A percentile compares a stretch with the other conserved stretches of the same genome.
Evolutionary conservation across 805 yeast species (phyloP).

Genomic region (Kodamaea restingae): DNA sequence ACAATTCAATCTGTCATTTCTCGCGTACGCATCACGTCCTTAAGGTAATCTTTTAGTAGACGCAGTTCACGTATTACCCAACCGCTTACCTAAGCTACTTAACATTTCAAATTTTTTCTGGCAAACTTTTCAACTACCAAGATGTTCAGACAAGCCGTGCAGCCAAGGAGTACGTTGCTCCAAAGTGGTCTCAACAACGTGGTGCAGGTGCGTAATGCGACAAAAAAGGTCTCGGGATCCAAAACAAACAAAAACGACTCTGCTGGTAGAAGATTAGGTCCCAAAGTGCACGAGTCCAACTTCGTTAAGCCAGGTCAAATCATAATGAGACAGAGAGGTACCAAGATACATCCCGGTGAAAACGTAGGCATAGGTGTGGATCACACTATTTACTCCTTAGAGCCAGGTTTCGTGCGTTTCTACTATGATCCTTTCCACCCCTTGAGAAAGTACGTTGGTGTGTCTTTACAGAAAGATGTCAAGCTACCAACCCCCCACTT

Average conservation of each 20-base stretch:
- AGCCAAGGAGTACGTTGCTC: slow-evolving; percentile 4
- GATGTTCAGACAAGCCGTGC: slow-evolving; percentile 6
- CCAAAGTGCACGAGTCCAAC: slow-evolving; percentile 79
- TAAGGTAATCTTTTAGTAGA: too few species aligned
- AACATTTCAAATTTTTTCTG: not conserved
- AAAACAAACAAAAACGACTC: slow-evolving; percentile 91
- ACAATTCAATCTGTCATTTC: too few species aligned
- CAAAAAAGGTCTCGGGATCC: slow-evolving; percentile 94
- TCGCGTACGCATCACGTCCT: too few species aligned
- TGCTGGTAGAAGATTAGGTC: slow-evolving; percentile 90
- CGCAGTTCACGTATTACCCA: too few species aligned
- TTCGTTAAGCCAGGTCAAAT: slow-evolving; percentile 79
- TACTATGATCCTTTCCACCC: slow-evolving; percentile 97
- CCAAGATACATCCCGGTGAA: slow-evolving; percentile 91
- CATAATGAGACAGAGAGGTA: slow-evolving; percentile 91
- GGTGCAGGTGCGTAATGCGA: slow-evolving; percentile 73
- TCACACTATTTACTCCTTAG: slow-evolving; percentile 85
- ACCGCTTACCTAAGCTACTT: too few species aligned
- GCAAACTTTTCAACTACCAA: slow-evolving; percentile 7
- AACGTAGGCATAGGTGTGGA: slow-evolving; percentile 88
- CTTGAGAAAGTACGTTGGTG: slow-evolving; percentile 82
- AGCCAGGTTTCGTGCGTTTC: slow-evolving; percentile 90
- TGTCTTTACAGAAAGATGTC: slow-evolving; percentile 62
- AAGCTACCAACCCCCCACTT: slow-evolving; percentile 86
- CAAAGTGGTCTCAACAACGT: slow-evolving; percentile 4